phyloP scores from a whole-genome alignment of 768 basidiomycete species.

The Russula sp. region DNA sequence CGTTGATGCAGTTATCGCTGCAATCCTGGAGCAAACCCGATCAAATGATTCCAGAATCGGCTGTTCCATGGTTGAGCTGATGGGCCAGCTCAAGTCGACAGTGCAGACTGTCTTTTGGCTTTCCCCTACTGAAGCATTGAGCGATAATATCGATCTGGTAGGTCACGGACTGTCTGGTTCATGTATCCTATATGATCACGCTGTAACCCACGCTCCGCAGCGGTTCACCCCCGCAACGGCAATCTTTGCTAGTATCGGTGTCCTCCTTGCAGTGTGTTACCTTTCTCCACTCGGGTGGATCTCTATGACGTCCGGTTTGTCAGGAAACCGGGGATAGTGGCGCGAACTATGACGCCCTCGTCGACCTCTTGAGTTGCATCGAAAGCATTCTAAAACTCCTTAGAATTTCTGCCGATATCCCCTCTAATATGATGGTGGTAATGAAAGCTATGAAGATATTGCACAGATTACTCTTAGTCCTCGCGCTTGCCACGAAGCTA shows the following conservation, averaged over 20 bases:
- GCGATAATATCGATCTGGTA: constrained; percentile 1
- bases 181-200: not conserved
- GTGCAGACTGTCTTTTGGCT: not conserved
- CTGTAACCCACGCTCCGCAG: not conserved
- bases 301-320: not conserved
- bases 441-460: constrained; percentile 11
- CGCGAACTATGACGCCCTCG: not conserved
- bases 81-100: not conserved
- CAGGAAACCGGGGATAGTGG: not conserved
- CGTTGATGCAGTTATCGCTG: not conserved
- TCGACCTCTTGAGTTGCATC: constrained; percentile 1
- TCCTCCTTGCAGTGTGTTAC: constrained; percentile 9
- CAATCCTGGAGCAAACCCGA: not conserved
- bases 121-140: not conserved
- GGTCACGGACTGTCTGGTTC: not conserved
- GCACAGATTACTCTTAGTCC: constrained; percentile 2
- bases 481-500: constrained; percentile 1
- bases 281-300: not conserved
- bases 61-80: not conserved
- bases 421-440: not conserved
- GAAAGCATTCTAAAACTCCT: not conserved
- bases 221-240: constrained; percentile 2
- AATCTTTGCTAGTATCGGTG: not conserved
- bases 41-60: not conserved
- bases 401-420: not conserved